Conservation (phyloP, 2,329 filamentous ascomycete species). For the Dactylellina haptotyla region DNA sequence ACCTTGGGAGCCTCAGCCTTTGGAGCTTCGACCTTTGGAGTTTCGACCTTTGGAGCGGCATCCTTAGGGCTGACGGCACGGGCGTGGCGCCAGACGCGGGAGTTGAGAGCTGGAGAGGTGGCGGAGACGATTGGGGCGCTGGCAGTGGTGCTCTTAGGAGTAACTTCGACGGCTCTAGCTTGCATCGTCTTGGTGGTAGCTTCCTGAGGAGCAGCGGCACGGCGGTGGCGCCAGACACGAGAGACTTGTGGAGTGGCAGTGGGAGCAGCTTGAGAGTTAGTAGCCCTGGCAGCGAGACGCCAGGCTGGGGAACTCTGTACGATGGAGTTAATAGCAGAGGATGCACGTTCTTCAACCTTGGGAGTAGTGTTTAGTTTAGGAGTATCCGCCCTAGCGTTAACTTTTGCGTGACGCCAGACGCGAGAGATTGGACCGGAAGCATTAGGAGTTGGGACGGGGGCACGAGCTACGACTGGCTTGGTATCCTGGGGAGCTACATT, state of each 20-base stretch:
- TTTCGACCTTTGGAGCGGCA: slow-evolving; percentile 1
- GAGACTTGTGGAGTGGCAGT: not conserved
- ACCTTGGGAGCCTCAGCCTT: not conserved
- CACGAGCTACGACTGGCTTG: slow-evolving; percentile 1
- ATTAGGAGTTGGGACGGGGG: not conserved
- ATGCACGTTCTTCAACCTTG: not conserved
- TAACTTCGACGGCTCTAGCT: not conserved
- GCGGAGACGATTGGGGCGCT: not conserved
- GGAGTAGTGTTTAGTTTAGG: not conserved
- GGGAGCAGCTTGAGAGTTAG: not conserved
- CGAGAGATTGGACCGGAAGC: slow-evolving; percentile 1
- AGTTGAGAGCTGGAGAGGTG: not conserved
- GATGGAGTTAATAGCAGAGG: not conserved
- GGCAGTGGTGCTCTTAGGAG: not conserved
- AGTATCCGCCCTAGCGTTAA: slow-evolving; percentile 1
- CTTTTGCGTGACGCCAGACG: slow-evolving; percentile 15
- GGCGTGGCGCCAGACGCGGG: slow-evolving; percentile 10
- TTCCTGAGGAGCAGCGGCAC: not conserved
- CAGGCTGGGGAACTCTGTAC: slow-evolving; percentile 8
- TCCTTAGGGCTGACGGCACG: too few species aligned
- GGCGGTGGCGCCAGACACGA: slow-evolving; percentile 15
- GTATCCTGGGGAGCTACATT: slow-evolving; percentile 14
- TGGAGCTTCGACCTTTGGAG: slow-evolving; percentile 1
- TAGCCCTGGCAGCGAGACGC: slow-evolving; percentile 13
- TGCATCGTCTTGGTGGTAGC: not conserved